Evolutionary conservation across 192 early-diverging fungal species (phyloP).

Genomic region (Linnemannia zychae): DNA sequence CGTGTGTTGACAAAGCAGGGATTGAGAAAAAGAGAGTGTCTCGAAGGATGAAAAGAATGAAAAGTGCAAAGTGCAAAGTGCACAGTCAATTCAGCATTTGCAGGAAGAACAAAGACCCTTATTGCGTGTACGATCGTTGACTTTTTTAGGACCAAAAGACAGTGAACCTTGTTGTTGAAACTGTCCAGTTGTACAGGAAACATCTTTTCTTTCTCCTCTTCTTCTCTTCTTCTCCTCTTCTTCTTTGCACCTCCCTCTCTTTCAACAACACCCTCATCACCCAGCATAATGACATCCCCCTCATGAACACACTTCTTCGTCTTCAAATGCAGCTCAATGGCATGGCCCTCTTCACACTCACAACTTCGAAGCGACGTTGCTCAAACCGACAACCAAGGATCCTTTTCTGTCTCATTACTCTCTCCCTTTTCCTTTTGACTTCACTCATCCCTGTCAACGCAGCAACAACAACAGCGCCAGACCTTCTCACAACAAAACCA

Average conservation of each 20-base stretch:
- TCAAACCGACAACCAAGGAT: not conserved
- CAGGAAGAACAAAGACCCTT: slow-evolving; percentile 5
- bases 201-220: too few species aligned
- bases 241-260: not conserved
- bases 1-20: not conserved
- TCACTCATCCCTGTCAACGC: not conserved
- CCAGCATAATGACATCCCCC: not conserved
- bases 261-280: too few species aligned
- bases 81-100: not conserved
- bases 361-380: too few species aligned
- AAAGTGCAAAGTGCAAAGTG: not conserved
- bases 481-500: not conserved
- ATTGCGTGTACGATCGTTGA: not conserved
- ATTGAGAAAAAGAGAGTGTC: not conserved
- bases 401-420: too few species aligned
- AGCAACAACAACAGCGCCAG: not conserved
- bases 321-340: not conserved
- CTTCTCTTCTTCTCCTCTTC: not conserved
- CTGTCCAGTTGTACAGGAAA: too few species aligned
- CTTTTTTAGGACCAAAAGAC: too few species aligned
- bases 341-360: not conserved
- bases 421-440: not conserved
- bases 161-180: too few species aligned
- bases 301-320: not conserved
- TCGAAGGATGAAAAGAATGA: not conserved